Conservation (phyloP, 768 basidiomycete genomes). For the Boletus subparvulus region DNA sequence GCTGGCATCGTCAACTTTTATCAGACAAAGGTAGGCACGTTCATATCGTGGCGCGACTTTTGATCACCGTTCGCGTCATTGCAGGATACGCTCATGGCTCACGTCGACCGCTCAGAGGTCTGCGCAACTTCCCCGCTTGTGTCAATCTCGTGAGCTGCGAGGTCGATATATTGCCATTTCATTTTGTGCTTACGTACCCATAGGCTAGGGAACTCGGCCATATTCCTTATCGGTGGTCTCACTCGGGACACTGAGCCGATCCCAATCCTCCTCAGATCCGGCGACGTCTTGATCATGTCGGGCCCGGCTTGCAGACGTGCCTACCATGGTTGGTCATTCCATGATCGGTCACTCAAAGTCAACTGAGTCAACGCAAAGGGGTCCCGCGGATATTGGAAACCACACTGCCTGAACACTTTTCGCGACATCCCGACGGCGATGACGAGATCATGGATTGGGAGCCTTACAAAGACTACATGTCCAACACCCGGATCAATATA, state of each 20-base stretch:
- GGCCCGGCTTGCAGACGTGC: conserved; percentile 80
- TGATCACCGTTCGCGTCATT: neutral
- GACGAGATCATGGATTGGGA: conserved; percentile 48
- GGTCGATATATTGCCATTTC: neutral
- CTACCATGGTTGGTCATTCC: conserved; percentile 75
- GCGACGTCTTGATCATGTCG: conserved; percentile 92
- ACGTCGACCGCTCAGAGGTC: conserved; percentile 96
- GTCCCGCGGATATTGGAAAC: conserved; percentile 86
- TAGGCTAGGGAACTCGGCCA: conserved; percentile 84
- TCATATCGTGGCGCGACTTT: neutral
- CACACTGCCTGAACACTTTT: conserved; percentile 68
- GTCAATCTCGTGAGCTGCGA: conserved; percentile 76
- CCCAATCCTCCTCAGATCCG: conserved; percentile 84
- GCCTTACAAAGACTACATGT: conserved; percentile 63
- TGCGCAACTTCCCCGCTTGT: conserved; percentile 91
- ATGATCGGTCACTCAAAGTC: neutral
- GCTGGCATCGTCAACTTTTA: conserved; percentile 98
- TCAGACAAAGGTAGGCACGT: conserved; percentile 57
- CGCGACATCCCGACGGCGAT: conserved; percentile 25
- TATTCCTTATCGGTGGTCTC: conserved; percentile 86
- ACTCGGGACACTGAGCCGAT: conserved; percentile 76
- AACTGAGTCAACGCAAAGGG: conserved; percentile 40
- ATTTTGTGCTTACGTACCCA: neutral
- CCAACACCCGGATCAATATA: conserved; percentile 77
- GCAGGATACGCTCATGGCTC: conserved; percentile 91